Evolutionary conservation across 768 basidiomycete species (phyloP).

Genomic region (Auriculariales sp.): DNA sequence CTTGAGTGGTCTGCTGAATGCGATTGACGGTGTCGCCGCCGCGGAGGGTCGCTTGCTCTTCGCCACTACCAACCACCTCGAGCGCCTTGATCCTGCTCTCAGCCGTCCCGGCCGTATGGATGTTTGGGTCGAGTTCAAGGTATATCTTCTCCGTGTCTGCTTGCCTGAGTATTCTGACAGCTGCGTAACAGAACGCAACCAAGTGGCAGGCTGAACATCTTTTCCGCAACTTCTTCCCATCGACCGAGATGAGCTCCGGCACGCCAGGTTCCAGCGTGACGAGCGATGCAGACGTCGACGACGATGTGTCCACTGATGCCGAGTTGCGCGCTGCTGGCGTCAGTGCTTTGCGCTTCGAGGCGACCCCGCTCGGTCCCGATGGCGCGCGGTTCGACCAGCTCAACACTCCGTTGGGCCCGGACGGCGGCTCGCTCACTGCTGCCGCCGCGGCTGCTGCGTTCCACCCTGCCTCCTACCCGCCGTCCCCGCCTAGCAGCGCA

Average conservation of each 20-base stretch:
- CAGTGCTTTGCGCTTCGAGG: background rate
- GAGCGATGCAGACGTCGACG: background rate
- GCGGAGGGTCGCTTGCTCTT: conserved; percentile 80
- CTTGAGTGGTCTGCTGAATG: conserved; percentile 70
- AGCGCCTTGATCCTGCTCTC: conserved; percentile 77
- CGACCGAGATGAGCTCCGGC: conserved; percentile 15
- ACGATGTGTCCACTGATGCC: background rate
- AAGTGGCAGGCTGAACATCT: conserved; percentile 76
- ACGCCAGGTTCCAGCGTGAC: background rate
- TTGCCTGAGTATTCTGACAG: background rate
- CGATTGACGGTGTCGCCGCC: conserved; percentile 75
- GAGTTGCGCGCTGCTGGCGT: background rate
- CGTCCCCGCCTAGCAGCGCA: conserved; percentile 1
- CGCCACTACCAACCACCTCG: conserved; percentile 86
- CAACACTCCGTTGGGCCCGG: too few species aligned
- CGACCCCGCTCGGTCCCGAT: background rate
- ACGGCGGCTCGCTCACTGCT: background rate
- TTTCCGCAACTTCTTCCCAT: conserved; percentile 87
- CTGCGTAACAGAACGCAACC: conserved; percentile 29
- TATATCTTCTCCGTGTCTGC: conserved; percentile 9
- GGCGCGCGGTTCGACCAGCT: too few species aligned
- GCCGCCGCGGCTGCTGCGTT: background rate
- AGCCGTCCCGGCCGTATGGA: conserved; percentile 88
- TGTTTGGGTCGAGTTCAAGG: conserved; percentile 59
- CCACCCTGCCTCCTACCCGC: background rate